Conservation (phyloP, 208 protist genomes). For the Crithidia bombi region DNA sequence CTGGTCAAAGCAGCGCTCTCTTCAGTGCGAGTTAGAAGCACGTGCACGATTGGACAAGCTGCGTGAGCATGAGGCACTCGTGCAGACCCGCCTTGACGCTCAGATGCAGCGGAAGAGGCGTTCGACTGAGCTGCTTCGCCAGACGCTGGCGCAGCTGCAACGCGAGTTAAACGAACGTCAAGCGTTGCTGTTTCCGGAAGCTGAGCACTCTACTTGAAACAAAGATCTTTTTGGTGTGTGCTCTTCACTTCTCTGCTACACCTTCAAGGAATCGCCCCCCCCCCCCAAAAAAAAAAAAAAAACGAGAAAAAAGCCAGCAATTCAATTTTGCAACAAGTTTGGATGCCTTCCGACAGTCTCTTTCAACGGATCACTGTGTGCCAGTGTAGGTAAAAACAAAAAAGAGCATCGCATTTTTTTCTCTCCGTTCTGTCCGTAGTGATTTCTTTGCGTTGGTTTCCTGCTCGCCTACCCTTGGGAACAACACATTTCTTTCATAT, state of each 20-base stretch:
- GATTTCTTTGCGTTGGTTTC: no score
- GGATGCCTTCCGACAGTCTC: no score
- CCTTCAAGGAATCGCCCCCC: no score
- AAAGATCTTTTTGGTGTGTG: not conserved
- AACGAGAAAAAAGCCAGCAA: not conserved
- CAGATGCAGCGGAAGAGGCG: constrained; percentile 32
- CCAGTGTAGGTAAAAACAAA: no score
- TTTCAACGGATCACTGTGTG: no score
- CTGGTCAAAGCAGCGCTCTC: constrained; percentile 25
- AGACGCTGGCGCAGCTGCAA: constrained; percentile 37
- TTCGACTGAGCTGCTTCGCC: constrained; percentile 25
- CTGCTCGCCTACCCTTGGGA: no score
- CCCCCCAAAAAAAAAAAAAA: not conserved
- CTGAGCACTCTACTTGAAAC: not conserved
- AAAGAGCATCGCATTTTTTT: no score
- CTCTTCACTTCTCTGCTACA: not conserved
- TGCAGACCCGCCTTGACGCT: constrained; percentile 29
- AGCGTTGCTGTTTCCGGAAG: not conserved
- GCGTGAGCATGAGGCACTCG: constrained; percentile 30
- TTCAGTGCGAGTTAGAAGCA: constrained; percentile 22
- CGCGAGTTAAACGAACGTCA: constrained; percentile 34
- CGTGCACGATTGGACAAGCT: constrained; percentile 31
- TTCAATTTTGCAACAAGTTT: no score
- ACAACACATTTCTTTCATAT: no score
- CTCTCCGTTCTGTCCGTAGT: no score